Percentiles rank a stretch among this genome's conserved stretches.
phyloP scores from a whole-genome alignment of 2,329 filamentous ascomycete genomes.

The Pseudogymnoascus sp. region DNA sequence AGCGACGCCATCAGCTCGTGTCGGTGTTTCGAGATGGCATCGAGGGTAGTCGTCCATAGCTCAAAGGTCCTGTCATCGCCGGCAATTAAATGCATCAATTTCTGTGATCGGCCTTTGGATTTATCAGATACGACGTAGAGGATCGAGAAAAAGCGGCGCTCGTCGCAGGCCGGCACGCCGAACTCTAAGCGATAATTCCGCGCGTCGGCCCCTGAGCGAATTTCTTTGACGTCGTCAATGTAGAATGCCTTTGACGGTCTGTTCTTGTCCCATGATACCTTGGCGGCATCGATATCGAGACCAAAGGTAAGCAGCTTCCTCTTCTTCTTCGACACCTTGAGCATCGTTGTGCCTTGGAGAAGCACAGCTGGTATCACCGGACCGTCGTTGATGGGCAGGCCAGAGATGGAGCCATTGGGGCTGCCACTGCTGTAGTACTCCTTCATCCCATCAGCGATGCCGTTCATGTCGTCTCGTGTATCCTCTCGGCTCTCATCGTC shows the following conservation, averaged over 20 bases:
- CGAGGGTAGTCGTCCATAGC: conserved; percentile 77
- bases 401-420: conserved; percentile 40
- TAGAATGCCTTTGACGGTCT: conserved; percentile 79
- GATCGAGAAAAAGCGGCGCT: conserved; percentile 79
- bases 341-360: conserved; percentile 68
- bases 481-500: conserved; percentile 52
- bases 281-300: conserved; percentile 75
- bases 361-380: conserved; percentile 72
- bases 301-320: conserved; percentile 64
- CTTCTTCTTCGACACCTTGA: conserved; percentile 80
- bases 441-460: conserved; percentile 37
- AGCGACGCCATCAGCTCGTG: conserved; percentile 86
- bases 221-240: conserved; percentile 90
- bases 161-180: conserved; percentile 57
- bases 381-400: conserved; percentile 41
- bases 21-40: conserved; percentile 75
- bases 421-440: conserved; percentile 42
- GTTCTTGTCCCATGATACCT: conserved; percentile 78
- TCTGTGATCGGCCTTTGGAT: conserved; percentile 61
- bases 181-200: conserved; percentile 85
- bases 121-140: conserved; percentile 74
- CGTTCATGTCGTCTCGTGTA: conserved; percentile 38
- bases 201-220: conserved; percentile 74
- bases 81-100: conserved; percentile 82
- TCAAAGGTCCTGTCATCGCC: conserved; percentile 63